Base-by-base conservation (phyloP, 2,329 filamentous ascomycete species). In the Chaetomium sp. region DNA sequence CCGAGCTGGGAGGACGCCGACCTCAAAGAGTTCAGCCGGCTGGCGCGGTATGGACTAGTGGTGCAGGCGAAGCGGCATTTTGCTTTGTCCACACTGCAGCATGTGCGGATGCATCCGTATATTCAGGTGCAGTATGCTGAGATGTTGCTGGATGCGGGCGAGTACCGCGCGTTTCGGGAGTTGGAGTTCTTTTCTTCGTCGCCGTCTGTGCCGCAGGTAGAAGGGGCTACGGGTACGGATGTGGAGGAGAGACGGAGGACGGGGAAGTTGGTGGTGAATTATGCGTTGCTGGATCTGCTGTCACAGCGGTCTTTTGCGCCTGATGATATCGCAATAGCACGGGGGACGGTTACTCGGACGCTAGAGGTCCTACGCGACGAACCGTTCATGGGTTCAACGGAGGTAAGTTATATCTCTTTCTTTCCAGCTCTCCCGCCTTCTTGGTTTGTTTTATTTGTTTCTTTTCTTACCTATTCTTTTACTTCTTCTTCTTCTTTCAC, bases 91-190 rank as follows among this genome's bases (percentile, higher is more conserved):
- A 42, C 34, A 7, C 58, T 63, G 6, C 54, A 50, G 6, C 47
- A 60, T 32, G 35, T 57, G 5, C 36, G 43, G 32, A 41, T 35
- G 9, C 42, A 37, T 3, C 61, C 59, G 1, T 61, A 56, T 35
- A 33, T 61, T 8, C 32, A 54, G 11, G 44, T 63, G n/a, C 59
- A 59, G 33, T 59, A 61, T 37, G 53, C 52, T 4, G 59, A 63
- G 7, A 59, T 60, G 54, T 49, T 63, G 5, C 36, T 54, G 8
- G 35, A 46, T 6, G 44, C 40, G 5, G 61, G 61, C 1, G 53
- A 60, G 42, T 61, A 53, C 36, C 59, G 56, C 5, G 40, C 10
- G 1, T 41, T 60, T 8, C 52, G 40, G 7, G 27, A 11, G 11
- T 27, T 55, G 14, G 34, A 37, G 11, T 19, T 46, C 10, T 42